A percentile compares a stretch with the other conserved stretches of the same genome.
Conservation (phyloP, 1,284 basidiomycete species). For the Exobasidium cylindrosporum region DNA sequence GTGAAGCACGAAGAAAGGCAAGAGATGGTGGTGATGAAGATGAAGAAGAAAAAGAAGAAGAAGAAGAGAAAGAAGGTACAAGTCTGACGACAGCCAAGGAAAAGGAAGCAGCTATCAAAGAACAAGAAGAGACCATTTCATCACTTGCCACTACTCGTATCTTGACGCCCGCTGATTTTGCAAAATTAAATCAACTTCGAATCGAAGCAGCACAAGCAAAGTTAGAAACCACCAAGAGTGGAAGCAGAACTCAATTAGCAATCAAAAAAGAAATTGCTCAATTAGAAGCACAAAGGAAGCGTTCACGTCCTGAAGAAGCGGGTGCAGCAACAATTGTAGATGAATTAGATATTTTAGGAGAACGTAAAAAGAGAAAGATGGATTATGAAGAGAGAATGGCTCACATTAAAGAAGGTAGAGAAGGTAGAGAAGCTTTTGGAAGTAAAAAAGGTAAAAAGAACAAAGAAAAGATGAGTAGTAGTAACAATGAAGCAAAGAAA, state of each 20-base stretch:
- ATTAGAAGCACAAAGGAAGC: conserved; percentile 66
- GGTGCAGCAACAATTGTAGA: conserved; percentile 57
- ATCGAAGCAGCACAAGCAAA: conserved; percentile 62
- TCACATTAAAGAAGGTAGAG: conserved; percentile 83
- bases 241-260: conserved; percentile 35
- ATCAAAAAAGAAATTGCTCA: conserved; percentile 59
- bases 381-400: conserved; percentile 94
- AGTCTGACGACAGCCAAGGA: conserved; percentile 60
- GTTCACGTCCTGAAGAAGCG: conserved; percentile 54
- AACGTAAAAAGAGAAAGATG: conserved; percentile 87
- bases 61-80: conserved; percentile 54
- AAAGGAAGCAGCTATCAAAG: conserved; percentile 19
- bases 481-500: conserved; percentile 48
- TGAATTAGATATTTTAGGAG: conserved; percentile 71
- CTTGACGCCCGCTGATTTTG: conserved; percentile 95
- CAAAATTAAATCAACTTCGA: conserved; percentile 82
- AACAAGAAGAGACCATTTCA: conserved; percentile 33
- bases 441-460: conserved; percentile 54
- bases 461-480: conserved; percentile 42
- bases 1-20: conserved; percentile 22
- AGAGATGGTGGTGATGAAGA: conserved; percentile 41
- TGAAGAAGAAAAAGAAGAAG: conserved; percentile 37
- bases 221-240: conserved; percentile 62
- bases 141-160: conserved; percentile 76
- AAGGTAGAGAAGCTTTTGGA: conserved; percentile 93